Conservation (phyloP, 2,329 filamentous ascomycete genomes). For the Zymoseptoria brevis region DNA sequence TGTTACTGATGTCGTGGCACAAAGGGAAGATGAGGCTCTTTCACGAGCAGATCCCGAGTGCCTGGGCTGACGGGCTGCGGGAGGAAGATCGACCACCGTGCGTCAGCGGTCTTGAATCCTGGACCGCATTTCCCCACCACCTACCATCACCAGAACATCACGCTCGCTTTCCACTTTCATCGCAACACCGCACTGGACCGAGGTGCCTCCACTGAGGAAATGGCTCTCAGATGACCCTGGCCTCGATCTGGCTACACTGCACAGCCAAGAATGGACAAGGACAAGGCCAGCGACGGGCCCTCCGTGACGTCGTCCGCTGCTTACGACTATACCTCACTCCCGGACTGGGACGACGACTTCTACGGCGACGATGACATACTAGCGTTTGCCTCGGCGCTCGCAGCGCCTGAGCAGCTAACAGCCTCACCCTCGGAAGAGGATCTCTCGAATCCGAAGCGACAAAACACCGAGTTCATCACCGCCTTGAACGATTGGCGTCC, state of each 20-base stretch:
- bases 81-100: background rate
- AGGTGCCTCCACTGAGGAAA: background rate
- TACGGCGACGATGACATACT: slow-evolving; percentile 62
- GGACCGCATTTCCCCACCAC: background rate
- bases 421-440: slow-evolving; percentile 54
- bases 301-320: slow-evolving; percentile 38
- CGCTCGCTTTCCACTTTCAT: background rate
- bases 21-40: background rate
- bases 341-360: slow-evolving; percentile 76
- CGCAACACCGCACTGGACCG: background rate
- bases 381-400: slow-evolving; percentile 72
- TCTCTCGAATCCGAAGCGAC: slow-evolving; percentile 36
- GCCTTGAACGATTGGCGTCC: slow-evolving; percentile 96
- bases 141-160: background rate
- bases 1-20: background rate
- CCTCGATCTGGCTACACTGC: background rate
- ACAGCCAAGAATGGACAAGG: slow-evolving; percentile 25
- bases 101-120: background rate
- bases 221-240: background rate
- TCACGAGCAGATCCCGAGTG: background rate
- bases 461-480: slow-evolving; percentile 58
- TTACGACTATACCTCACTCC: slow-evolving; percentile 62
- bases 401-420: slow-evolving; percentile 60
- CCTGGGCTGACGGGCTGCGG: background rate
- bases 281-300: slow-evolving; percentile 42